These are phyloP conservation scores for Fusarium sp. DNA, from an alignment of 2,329 filamentous ascomycete species.

Conservation along the genomic window DNA sequence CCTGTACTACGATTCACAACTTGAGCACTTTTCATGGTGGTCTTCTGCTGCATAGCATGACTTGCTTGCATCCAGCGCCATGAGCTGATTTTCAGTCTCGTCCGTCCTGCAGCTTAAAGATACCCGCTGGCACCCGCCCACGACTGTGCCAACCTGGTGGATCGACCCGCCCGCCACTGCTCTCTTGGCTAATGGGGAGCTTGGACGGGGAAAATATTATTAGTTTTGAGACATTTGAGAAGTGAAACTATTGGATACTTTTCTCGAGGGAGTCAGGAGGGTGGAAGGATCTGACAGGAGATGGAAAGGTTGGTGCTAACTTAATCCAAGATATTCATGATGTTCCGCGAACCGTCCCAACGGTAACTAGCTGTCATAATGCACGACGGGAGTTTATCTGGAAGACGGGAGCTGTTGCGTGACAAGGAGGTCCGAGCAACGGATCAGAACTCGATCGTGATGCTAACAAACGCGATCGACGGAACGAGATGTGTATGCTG, in stretches of 20 bases:
- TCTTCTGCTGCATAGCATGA: conserved; percentile 39
- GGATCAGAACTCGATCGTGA: conserved; percentile 1
- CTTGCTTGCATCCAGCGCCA: conserved; percentile 40
- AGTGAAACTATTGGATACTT: conserved; percentile 18
- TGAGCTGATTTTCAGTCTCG: conserved; percentile 41
- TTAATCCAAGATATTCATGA: conserved; percentile 17
- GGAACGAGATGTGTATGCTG: conserved; percentile 6
- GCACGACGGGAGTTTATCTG: conserved; percentile 19
- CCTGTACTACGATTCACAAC: conserved; percentile 2
- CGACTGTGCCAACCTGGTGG: conserved; percentile 39
- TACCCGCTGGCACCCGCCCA: conserved; percentile 38
- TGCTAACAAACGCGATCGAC: conserved; percentile 8
- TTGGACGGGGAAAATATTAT: conserved; percentile 26
- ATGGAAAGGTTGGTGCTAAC: conserved; percentile 30
- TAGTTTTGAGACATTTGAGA: conserved; percentile 15
- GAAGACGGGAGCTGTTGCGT: not conserved
- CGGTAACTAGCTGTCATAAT: conserved; percentile 40
- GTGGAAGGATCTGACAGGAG: conserved; percentile 13
- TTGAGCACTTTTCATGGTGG: not conserved
- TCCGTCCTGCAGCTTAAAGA: conserved; percentile 22
- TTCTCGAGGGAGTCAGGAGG: not conserved
- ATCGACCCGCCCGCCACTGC: conserved; percentile 33
- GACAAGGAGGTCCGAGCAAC: conserved; percentile 9
- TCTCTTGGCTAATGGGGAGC: conserved; percentile 37
- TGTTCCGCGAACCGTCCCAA: conserved; percentile 38